phyloP scores from a whole-genome alignment of 2,329 filamentous ascomycete genomes.

The Venturia oleaginea region DNA sequence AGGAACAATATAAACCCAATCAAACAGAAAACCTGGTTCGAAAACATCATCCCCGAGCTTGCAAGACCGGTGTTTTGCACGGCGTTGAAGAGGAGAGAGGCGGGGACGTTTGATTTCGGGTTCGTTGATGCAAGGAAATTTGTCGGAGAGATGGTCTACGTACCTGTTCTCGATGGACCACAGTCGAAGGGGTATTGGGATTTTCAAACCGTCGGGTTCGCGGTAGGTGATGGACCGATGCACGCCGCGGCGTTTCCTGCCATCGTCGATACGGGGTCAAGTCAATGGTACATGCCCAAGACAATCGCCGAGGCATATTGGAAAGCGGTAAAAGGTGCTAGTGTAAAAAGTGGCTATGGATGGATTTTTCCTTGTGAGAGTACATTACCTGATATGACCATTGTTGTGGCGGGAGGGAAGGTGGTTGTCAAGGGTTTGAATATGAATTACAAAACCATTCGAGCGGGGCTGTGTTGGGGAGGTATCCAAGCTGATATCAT shows the following conservation, averaged over 20 bases:
- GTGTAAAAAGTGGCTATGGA: constrained; percentile 32
- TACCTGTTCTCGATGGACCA: constrained; percentile 42
- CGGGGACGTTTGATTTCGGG: not conserved
- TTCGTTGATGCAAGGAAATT: constrained; percentile 37
- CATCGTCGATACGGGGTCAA: constrained; percentile 63
- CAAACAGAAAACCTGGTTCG: constrained; percentile 45
- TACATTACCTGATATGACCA: constrained; percentile 43
- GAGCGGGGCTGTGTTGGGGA: constrained; percentile 47
- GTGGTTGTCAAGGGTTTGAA: not conserved
- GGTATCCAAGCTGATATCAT: constrained; percentile 59
- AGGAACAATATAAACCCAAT: not conserved
- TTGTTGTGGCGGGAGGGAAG: constrained; percentile 38
- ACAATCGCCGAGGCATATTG: constrained; percentile 51
- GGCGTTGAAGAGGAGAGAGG: not conserved
- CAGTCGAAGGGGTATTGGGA: constrained; percentile 50
- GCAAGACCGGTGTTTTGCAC: not conserved
- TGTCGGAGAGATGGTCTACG: constrained; percentile 48
- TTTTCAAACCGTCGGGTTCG: constrained; percentile 48
- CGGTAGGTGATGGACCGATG: constrained; percentile 37
- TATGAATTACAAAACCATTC: not conserved
- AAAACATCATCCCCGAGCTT: constrained; percentile 43
- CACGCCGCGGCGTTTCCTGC: constrained; percentile 26
- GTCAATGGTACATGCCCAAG: not conserved
- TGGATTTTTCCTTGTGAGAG: constrained; percentile 46
- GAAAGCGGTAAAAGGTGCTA: constrained; percentile 42